Base-by-base conservation (phyloP, 495 filamentous ascomycete genomes). In the Penicillium robsamsonii region DNA sequence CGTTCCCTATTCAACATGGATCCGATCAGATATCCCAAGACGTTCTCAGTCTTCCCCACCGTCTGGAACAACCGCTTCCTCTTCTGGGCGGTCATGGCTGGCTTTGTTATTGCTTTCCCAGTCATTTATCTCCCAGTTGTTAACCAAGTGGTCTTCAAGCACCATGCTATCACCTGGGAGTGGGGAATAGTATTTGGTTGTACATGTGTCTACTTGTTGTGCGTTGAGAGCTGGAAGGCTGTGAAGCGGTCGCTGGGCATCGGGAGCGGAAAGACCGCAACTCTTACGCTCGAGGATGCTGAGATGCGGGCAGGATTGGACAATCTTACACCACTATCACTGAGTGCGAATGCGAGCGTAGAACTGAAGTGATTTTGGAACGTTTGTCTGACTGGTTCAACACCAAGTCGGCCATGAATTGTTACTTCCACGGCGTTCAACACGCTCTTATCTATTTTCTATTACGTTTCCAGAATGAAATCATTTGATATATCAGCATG, bases 111-210 rank as follows among this genome's bases (percentile, higher is more conserved):
- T 59, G 82, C 89, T 5, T 91, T 91, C 61, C 87, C 87, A 0
- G 81, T 85, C 5, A 81, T 91, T 0, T 90, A 91, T 62, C 86
- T 92, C 31, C 88, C 88, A 0, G 79, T 75, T 15, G 69, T 92
- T 25, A 91, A 90, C 68, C 75, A 66, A 2, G 65, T 76, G 9
- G 87, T 92, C 3, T 91, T 92, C 79, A 90, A 89, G 69, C 88
- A 92, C 65, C 78, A 72, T n/a, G 73, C 75, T 20, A 90, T 92
- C 46, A 79, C 63, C 52, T 90, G 87, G 88, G 87, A 91, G 66
- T 90, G 88, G 88, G 82, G 75, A 18, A 53, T 86, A 4, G 82
- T 81, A 1, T 61, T 85, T 48, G 85, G 76, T 17, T 84, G 84
- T 52, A 81, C 80, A 10, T 62, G 86, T 44, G 59, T 87, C 7